These are phyloP conservation scores for Pleurotus pulmonarius DNA, from an alignment of 768 basidiomycete species.

Conservation along the genomic window DNA sequence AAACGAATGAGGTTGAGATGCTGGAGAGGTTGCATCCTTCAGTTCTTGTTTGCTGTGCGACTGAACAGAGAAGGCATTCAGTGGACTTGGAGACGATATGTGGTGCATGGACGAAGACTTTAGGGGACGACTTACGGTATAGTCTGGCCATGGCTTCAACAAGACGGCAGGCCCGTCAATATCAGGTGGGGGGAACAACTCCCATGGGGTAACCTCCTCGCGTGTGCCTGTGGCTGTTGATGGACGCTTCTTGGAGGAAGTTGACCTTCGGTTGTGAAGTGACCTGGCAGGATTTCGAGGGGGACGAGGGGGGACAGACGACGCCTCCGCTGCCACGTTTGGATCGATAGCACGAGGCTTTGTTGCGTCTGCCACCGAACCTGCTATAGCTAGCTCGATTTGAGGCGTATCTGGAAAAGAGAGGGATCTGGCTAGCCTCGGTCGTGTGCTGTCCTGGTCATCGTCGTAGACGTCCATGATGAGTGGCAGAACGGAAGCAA, in stretches of 20 bases:
- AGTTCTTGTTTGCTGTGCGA: background rate
- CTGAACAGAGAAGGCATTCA: background rate
- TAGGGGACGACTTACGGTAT: slow-evolving; percentile 1
- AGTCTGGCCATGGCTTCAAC: slow-evolving; percentile 5
- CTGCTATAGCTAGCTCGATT: background rate
- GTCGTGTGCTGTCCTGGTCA: background rate
- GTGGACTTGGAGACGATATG: background rate
- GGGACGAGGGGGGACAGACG: background rate
- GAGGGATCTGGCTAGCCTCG: slow-evolving; percentile 3
- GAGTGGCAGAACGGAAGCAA: background rate
- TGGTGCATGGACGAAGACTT: background rate
- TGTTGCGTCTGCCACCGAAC: slow-evolving; percentile 2
- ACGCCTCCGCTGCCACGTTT: background rate
- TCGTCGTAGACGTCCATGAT: slow-evolving; percentile 1
- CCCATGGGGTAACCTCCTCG: slow-evolving; percentile 38
- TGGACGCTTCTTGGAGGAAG: slow-evolving; percentile 11
- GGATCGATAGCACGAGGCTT: background rate
- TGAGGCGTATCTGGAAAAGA: background rate
- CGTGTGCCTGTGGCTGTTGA: slow-evolving; percentile 25
- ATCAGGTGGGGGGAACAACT: slow-evolving; percentile 23
- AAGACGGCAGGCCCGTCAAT: background rate
- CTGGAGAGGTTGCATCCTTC: background rate
- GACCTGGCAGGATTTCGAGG: background rate
- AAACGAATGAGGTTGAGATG: background rate
- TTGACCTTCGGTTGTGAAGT: background rate